Base-by-base conservation (phyloP, 192 early-diverging fungal genomes). In the Linnemannia exigua region DNA sequence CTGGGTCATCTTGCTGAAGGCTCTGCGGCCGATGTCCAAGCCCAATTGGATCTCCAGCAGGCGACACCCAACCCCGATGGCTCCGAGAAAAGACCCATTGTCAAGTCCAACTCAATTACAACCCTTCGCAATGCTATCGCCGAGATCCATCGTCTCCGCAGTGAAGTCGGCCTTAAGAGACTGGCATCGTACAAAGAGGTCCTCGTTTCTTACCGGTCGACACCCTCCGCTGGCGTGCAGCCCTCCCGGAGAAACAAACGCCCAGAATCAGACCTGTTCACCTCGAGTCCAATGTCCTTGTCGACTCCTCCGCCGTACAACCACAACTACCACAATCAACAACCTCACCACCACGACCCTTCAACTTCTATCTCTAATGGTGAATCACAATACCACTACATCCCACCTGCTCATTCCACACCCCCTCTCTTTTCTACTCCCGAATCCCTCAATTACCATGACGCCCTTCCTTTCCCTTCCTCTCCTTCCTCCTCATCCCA, bases 21-120 rank as follows among this genome's bases (percentile, higher is more conserved):
- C 28, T 63, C 58, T 63, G 58, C 58, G 11, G 58, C 58, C 28
- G 58, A 63, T 14, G 58, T 63, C 1, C 58, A 63, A 25, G 58
- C 58, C 28, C 58, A 63, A 14, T 31, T 63, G 12, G 58, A 63
- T 1, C 58, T 63, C 58, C 25, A 63, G 14, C 58, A 63, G 12
- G 25, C 58, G 28, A 63, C 15, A 9, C 58, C 58, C 58, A 63
- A 63, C 31, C 58, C 58, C 11, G 58, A 63, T 63, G 58, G 58
- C 28, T 63, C 58, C 12, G 58, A 63, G 28, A 70, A 70, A 33
- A 25, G 36, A 70, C 15, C 68, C 8, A 36, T 41, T n/a, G 68
- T 70, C 19, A 70, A 70, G 68, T 70, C 68, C 68, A 70, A 70
- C 37, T 28, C 68, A 9, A 70, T 70, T 31, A 70, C 68, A 38